Percentiles rank a stretch among this genome's conserved stretches.
Conservation (phyloP, 371 early-diverging fungal species). For the Actinomucor elegans region DNA sequence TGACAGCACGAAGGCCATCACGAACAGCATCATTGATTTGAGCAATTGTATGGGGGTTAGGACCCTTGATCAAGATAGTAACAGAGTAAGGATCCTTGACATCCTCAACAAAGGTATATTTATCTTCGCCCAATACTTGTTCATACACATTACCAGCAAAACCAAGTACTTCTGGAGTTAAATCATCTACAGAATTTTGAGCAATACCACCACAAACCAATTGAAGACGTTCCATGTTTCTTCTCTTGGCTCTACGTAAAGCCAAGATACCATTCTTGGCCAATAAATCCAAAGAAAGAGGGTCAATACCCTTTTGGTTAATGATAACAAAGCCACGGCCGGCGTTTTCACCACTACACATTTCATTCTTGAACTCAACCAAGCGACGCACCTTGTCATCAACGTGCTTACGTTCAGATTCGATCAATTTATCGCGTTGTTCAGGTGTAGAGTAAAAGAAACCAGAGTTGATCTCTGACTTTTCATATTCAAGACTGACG, state of each 20-base stretch:
- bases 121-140: conserved; percentile 98
- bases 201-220: conserved; percentile 97
- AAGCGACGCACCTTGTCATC: conserved; percentile 93
- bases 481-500: conserved; percentile 99
- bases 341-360: conserved; percentile 77
- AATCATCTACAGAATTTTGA: conserved; percentile 97
- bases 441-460: conserved; percentile 99
- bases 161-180: conserved; percentile 88
- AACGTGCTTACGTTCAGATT: conserved; percentile 96
- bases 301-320: conserved; percentile 99
- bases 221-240: conserved; percentile 99
- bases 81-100: conserved; percentile 92
- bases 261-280: conserved; percentile 97
- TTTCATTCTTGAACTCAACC: conserved; percentile 94
- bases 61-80: conserved; percentile 97
- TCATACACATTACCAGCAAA: conserved; percentile 96
- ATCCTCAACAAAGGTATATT: conserved; percentile 99
- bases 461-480: conserved; percentile 99
- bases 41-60: conserved; percentile 92
- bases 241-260: conserved; percentile 98
- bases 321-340: conserved; percentile 95
- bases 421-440: conserved; percentile 98
- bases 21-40: conserved; percentile 98
- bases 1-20: conserved; percentile 97
- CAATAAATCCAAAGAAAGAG: conserved; percentile 96